Conservation (phyloP, 139 green algal genomes). For the Bryopsis sp. region DNA sequence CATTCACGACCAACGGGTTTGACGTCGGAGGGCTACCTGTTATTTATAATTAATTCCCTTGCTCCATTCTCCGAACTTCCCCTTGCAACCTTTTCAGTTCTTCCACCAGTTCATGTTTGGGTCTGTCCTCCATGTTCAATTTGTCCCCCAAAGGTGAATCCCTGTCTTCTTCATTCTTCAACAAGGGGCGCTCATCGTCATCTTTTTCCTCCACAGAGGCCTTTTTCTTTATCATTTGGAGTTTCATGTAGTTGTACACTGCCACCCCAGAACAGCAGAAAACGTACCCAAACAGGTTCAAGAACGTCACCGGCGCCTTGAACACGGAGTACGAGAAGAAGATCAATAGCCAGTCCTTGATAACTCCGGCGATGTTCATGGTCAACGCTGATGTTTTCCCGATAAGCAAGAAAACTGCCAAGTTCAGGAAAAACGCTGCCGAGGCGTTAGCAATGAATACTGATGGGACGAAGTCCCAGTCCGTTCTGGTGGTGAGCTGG, state of each 20-base stretch:
- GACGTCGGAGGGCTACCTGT: too few species aligned
- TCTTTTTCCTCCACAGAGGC: conserved; percentile 21
- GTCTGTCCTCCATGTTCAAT: too few species aligned
- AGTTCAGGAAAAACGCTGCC: conserved; percentile 50
- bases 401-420: conserved; percentile 83
- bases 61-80: too few species aligned
- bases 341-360: conserved; percentile 99
- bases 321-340: conserved; percentile 84
- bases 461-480: background rate
- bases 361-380: conserved; percentile 93
- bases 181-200: too few species aligned
- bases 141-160: too few species aligned
- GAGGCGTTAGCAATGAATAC: conserved; percentile 42
- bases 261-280: conserved; percentile 61
- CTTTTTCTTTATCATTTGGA: conserved; percentile 49
- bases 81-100: too few species aligned
- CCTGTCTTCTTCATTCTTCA: too few species aligned
- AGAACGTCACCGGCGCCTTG: conserved; percentile 64
- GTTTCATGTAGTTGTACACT: conserved; percentile 69
- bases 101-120: too few species aligned
- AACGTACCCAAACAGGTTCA: conserved; percentile 73
- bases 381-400: conserved; percentile 92
- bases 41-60: too few species aligned
- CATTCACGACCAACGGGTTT: too few species aligned
- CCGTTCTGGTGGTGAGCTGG: background rate